phyloP scores from a whole-genome alignment of 2,329 filamentous ascomycete species.

The Aspergillus eucalypticola region DNA sequence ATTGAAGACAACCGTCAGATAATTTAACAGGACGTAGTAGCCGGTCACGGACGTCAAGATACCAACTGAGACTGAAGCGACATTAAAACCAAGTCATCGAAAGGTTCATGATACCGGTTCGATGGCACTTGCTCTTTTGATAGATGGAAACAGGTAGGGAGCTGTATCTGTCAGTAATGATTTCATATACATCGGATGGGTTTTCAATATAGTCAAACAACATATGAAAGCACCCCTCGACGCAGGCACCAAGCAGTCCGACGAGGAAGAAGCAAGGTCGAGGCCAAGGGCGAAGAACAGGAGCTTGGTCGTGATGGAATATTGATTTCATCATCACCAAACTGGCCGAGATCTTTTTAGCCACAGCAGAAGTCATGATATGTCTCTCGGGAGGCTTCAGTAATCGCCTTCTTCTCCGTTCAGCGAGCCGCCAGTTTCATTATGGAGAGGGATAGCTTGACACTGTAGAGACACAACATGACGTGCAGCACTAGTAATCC shows the following conservation, averaged over 20 bases:
- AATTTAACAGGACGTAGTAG: slow-evolving; percentile 8
- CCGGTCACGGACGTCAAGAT: slow-evolving; percentile 1
- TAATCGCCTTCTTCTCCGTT: no score
- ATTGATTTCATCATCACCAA: no score
- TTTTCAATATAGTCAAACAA: slow-evolving; percentile 15
- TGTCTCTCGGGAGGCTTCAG: no score
- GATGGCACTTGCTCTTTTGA: slow-evolving; percentile 11
- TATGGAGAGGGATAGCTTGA: no score
- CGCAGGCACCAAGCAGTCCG: background rate
- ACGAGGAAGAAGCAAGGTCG: no score
- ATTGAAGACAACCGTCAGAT: background rate
- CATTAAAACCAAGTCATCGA: slow-evolving; percentile 6
- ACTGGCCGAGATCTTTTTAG: no score
- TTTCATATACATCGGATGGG: background rate
- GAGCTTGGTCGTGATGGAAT: no score
- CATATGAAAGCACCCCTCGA: slow-evolving; percentile 7
- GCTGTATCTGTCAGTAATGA: background rate
- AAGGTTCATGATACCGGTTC: slow-evolving; percentile 12
- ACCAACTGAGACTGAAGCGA: slow-evolving; percentile 5
- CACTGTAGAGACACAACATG: no score
- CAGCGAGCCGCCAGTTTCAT: no score
- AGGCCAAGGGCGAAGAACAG: no score
- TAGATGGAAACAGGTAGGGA: slow-evolving; percentile 18
- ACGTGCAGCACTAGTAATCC: no score
- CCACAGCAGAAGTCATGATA: no score